Evolutionary conservation across 164 flowering plant species (phyloP), one percentile per base, ranked within the genome.

Genomic region (Taxillus chinensis): DNA sequence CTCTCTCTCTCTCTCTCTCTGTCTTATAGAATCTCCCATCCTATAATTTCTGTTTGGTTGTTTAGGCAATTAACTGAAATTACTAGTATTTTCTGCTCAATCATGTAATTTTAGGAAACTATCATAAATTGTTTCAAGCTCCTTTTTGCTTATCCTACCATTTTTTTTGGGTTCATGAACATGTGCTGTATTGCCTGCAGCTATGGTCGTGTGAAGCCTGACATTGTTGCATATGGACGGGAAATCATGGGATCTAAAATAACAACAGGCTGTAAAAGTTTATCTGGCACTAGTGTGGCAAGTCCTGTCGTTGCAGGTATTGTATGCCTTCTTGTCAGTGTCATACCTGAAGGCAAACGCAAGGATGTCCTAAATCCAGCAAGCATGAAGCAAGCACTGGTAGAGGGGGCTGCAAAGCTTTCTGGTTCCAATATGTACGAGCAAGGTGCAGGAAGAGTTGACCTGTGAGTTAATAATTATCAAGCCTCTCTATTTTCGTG

Each of bases 211-310:
- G 87, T 95, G 65, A 95, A 95, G 74, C 99, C 99, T 49, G 99
- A 95, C 73, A 77, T 95, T 65, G 99, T 95, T 51, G 99, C 99
- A 67, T 95, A 95, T 83, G 99, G 99, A 58, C 76, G 88, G 55
- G 99, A 95, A 41, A 95, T 95, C 45, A 86, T 89, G 95, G 99
- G 97, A 52, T 91, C 99, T 62, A 95, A 86, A 79, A 95, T 90
- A 62, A 95, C 97, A 75, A 86, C 99, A 50, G 97, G 97, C 51
- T 95, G 99, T 73, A 95, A 86, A 78, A 95, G 89, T 74, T 85
- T 95, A 60, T 95, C 99, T n/a, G 99, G 99, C 12, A 95, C 99
- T 49, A 95, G 99, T 65, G 99, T 95, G 60, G 99, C 99, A 41
- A 93, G 99, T 75, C 99, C 99, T 54, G 99, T 95, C 15, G 99